Percentiles rank a stretch among this genome's conserved stretches.
phyloP scores from a whole-genome alignment of 2,329 filamentous ascomycete genomes.

The Daldinia sp. region DNA sequence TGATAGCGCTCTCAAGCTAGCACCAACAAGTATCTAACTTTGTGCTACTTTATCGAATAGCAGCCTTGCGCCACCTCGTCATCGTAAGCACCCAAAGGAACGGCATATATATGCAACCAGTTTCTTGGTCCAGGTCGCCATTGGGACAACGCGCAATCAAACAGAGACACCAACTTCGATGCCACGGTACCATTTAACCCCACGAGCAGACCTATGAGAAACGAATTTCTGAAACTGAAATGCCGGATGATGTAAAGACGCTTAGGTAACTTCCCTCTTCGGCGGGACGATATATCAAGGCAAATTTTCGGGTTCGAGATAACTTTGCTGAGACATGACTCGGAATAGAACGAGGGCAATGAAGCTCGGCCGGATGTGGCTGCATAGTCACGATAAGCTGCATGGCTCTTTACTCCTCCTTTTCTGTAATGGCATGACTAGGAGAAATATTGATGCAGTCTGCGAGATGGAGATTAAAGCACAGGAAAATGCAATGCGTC shows the following conservation, averaged over 20 bases:
- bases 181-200: conserved; percentile 14
- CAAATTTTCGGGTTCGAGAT: conserved; percentile 4
- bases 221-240: conserved; percentile 1
- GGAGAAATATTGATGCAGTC: conserved; percentile 1
- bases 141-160: conserved; percentile 12
- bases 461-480: conserved; percentile 11
- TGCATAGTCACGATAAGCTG: conserved; percentile 20
- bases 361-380: not conserved
- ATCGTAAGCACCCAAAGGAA: not conserved
- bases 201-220: conserved; percentile 9
- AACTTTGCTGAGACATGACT: conserved; percentile 10
- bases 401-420: conserved; percentile 9
- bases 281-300: conserved; percentile 6
- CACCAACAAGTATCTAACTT: not conserved
- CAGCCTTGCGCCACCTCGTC: conserved; percentile 12
- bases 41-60: not conserved
- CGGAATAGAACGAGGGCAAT: conserved; percentile 2
- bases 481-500: not conserved
- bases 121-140: conserved; percentile 4
- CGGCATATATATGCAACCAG: not conserved
- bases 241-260: conserved; percentile 33
- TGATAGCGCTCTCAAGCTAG: not conserved
- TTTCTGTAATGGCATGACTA: conserved; percentile 8
- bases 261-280: conserved; percentile 15
- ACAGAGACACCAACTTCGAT: conserved; percentile 2